phyloP scores from a whole-genome alignment of 1,284 basidiomycete species.

The Earliella scabrosa region DNA sequence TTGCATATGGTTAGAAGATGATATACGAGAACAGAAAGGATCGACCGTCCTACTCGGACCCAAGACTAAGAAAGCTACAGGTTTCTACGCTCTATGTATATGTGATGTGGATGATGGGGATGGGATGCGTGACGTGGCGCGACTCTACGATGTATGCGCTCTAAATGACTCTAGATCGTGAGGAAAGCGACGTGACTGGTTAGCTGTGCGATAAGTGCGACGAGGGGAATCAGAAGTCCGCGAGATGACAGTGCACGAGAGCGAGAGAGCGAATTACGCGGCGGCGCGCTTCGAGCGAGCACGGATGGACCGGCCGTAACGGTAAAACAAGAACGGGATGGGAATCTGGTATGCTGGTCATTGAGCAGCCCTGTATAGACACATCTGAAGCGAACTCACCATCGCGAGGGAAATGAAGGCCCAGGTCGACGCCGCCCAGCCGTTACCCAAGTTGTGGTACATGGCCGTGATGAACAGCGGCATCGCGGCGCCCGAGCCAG shows the following conservation, averaged over 20 bases:
- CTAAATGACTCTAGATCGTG: background rate
- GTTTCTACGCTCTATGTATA: no score
- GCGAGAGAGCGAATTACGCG: slow-evolving; percentile 15
- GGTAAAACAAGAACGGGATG: slow-evolving; percentile 30
- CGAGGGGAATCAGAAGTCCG: background rate
- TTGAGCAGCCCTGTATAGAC: slow-evolving; percentile 40
- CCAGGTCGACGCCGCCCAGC: slow-evolving; percentile 52
- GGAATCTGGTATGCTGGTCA: slow-evolving; percentile 24
- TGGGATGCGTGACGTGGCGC: background rate
- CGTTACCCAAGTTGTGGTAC: slow-evolving; percentile 52
- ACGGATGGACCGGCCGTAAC: slow-evolving; percentile 27
- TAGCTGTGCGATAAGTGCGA: background rate
- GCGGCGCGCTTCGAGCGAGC: slow-evolving; percentile 28
- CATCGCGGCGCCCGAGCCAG: slow-evolving; percentile 67
- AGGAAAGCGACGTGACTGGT: background rate
- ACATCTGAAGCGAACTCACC: slow-evolving; percentile 35
- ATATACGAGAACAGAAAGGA: no score
- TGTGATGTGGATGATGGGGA: background rate
- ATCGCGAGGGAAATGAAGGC: slow-evolving; percentile 45
- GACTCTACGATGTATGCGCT: background rate
- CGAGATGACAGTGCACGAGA: background rate
- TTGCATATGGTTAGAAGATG: no score
- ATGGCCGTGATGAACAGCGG: slow-evolving; percentile 64
- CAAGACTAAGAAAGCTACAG: no score
- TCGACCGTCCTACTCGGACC: no score